Conservation (phyloP, 2,329 filamentous ascomycete species). For the Paecilomyces sp. region DNA sequence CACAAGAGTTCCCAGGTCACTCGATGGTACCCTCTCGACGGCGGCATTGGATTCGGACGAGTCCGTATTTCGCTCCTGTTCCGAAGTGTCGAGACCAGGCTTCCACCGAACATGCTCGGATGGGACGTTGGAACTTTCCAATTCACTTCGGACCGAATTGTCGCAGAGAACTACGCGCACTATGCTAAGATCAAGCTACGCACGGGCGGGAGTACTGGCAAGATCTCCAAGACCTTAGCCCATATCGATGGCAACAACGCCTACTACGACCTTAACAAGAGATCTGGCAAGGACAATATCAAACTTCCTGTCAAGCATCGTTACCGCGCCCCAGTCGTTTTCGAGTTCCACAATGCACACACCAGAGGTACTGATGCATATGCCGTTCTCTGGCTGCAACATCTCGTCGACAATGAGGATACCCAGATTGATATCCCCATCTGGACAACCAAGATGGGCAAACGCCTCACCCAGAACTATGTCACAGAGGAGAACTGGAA, state of each 20-base stretch:
- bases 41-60: slow-evolving; percentile 85
- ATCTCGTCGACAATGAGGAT: slow-evolving; percentile 73
- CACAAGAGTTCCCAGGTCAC: slow-evolving; percentile 81
- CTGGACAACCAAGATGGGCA: slow-evolving; percentile 70
- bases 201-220: slow-evolving; percentile 76
- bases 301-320: slow-evolving; percentile 83
- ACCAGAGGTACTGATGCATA: slow-evolving; percentile 68
- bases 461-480: slow-evolving; percentile 82
- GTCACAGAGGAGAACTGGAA: slow-evolving; percentile 72
- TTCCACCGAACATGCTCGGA: slow-evolving; percentile 79
- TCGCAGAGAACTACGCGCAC: slow-evolving; percentile 55
- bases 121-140: slow-evolving; percentile 97
- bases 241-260: slow-evolving; percentile 53
- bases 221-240: slow-evolving; percentile 56
- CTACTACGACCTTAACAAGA: slow-evolving; percentile 51
- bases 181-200: slow-evolving; percentile 65
- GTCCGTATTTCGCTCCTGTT: slow-evolving; percentile 84
- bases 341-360: slow-evolving; percentile 69
- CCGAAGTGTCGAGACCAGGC: slow-evolving; percentile 75
- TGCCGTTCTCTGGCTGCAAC: slow-evolving; percentile 77
- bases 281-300: slow-evolving; percentile 48
- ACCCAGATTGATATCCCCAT: slow-evolving; percentile 79
- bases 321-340: slow-evolving; percentile 81
- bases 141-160: slow-evolving; percentile 66
- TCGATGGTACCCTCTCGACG: slow-evolving; percentile 93